phyloP scores from a whole-genome alignment of 495 filamentous ascomycete genomes.

The Penicillium paradoxum region DNA sequence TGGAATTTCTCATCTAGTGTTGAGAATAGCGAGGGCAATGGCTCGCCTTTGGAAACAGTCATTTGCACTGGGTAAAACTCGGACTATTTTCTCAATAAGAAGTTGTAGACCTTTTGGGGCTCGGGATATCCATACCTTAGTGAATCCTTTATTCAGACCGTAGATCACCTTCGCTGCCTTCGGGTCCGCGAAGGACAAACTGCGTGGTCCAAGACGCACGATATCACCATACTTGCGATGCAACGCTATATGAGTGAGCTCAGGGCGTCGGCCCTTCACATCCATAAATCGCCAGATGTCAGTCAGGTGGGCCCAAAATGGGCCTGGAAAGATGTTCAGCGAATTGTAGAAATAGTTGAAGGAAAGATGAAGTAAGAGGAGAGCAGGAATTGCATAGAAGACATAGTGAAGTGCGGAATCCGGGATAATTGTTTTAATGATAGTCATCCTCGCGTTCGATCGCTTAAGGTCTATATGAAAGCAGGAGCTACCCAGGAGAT shows the following conservation, averaged over 20 bases:
- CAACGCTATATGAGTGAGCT: conserved; percentile 59
- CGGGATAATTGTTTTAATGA: background rate
- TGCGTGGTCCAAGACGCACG: conserved; percentile 64
- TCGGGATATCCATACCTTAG: conserved; percentile 52
- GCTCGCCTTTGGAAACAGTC: conserved; percentile 57
- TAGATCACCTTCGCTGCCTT: conserved; percentile 69
- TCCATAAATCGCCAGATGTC: conserved; percentile 66
- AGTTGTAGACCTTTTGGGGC: background rate
- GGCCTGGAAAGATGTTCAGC: conserved; percentile 62
- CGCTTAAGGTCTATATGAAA: background rate
- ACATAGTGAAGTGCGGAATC: background rate
- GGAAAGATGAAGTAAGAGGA: background rate
- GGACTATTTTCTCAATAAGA: conserved; percentile 40
- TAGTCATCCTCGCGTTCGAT: background rate
- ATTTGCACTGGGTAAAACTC: conserved; percentile 69
- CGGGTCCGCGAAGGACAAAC: conserved; percentile 62
- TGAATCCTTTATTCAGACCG: conserved; percentile 76
- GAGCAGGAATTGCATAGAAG: background rate
- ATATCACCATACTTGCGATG: conserved; percentile 69
- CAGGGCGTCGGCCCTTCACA: conserved; percentile 55
- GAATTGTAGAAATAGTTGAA: background rate
- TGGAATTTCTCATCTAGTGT: conserved; percentile 72
- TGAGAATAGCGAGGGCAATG: conserved; percentile 68
- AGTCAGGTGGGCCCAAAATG: conserved; percentile 61
- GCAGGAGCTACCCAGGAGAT: background rate